Percentiles rank a stretch among this genome's conserved stretches.
Conservation (phyloP, 257 asterid species). For the Rehmannia glutinosa region DNA sequence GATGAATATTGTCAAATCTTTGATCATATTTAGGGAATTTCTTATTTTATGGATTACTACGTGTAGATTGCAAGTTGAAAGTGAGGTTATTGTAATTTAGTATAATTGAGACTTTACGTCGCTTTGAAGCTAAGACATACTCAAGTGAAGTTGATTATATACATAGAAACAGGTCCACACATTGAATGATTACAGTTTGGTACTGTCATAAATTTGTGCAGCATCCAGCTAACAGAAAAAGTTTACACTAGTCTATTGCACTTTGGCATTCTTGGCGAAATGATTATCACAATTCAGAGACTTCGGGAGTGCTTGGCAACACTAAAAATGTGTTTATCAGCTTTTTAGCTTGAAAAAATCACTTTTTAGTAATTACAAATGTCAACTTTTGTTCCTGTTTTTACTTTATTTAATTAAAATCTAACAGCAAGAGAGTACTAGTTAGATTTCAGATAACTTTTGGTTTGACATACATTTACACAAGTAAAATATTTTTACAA, state of each 20-base stretch:
- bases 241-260: background rate
- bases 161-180: conserved; percentile 22
- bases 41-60: background rate
- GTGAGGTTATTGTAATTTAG: conserved; percentile 8
- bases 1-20: conserved; percentile 1
- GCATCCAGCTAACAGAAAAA: no score
- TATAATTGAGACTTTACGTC: conserved; percentile 16
- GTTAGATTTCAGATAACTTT: no score
- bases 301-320: no score
- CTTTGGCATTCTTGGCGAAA: background rate
- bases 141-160: conserved; percentile 1
- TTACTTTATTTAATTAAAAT: no score
- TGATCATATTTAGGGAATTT: conserved; percentile 13
- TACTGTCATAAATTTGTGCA: background rate
- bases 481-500: no score
- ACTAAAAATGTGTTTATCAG: no score
- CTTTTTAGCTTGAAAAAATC: no score
- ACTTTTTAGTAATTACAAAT: no score
- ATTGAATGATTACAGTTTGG: conserved; percentile 23
- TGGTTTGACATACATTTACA: no score
- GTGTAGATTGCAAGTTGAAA: background rate
- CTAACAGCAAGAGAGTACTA: no score
- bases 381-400: no score
- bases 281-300: background rate
- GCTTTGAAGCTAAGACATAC: conserved; percentile 38